phyloP scores from a whole-genome alignment of 768 basidiomycete genomes.

The Hericium rajendrae region DNA sequence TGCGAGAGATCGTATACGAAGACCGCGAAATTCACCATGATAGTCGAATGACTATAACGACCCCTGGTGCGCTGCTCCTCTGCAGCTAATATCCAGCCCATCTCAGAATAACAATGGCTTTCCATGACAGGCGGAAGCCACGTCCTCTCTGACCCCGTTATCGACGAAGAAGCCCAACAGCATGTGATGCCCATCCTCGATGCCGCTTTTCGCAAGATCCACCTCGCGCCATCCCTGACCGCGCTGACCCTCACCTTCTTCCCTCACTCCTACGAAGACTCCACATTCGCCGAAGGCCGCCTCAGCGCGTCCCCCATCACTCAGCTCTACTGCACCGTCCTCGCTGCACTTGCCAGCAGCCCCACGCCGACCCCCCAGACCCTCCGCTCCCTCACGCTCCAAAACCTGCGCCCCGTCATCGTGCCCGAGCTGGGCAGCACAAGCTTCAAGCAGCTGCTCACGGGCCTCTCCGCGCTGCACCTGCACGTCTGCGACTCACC shows the following conservation, averaged over 20 bases:
- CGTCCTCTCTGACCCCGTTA: too few relatives aligned
- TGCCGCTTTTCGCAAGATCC: slow-evolving; percentile 1
- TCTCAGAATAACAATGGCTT: too few relatives aligned
- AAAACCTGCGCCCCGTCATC: background rate
- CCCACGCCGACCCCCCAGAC: background rate
- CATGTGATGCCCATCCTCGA: background rate
- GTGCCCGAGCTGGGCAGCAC: background rate
- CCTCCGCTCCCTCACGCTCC: background rate
- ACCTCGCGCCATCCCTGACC: background rate
- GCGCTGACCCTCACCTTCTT: slow-evolving; percentile 3
- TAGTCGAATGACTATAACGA: too few relatives aligned
- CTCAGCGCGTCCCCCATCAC: background rate
- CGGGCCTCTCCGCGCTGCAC: background rate
- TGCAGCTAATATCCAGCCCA: too few relatives aligned
- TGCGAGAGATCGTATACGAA: background rate
- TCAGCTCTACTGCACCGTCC: background rate
- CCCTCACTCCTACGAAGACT: slow-evolving; percentile 5
- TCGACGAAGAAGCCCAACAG: background rate
- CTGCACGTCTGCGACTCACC: background rate
- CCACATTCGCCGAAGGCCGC: background rate
- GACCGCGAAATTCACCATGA: background rate
- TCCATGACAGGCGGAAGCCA: too few relatives aligned
- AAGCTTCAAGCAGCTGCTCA: background rate
- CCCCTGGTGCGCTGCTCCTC: too few relatives aligned
- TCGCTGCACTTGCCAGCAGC: background rate